Base-by-base conservation (phyloP, 192 early-diverging fungal species). In the Coemansia sp. region DNA sequence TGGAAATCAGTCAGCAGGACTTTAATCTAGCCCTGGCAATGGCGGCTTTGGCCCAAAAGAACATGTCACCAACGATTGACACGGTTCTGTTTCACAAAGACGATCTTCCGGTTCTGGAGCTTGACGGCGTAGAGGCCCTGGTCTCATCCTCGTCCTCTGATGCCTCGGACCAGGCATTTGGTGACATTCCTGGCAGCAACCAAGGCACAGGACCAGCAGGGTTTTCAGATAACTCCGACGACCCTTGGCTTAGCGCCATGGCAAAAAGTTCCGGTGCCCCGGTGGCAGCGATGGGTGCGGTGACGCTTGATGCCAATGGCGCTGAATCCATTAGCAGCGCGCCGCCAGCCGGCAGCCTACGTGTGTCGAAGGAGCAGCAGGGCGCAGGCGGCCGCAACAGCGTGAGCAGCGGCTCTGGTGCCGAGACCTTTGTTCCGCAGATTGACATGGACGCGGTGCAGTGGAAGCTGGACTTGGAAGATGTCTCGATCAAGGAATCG, bases 41-140 rank as follows among this genome's bases (percentile, higher is more conserved):
- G 55, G 70, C 85, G 5, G 91, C 87, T 8, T 74, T 90, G 65
- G 89, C 90, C 4, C 91, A 93, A 68, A 91, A 93, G 72, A 88
- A 93, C 78, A 89, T 93, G 87, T 82, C 87, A 38, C 73, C 89
- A n/a, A 85, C 91, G 6, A 77, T 91, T 40, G 86, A 88, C 31
- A 87, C 77, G 54, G 62, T 93, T n/a, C 74, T 84, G 52, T 77
- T 84, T 33, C 88, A 89, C 72, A 83, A 83, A 60, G 78, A 90
- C 62, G 86, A 89, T 62, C 75, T 89, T 45, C 91, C 87, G 2
- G 62, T 82, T 48, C 89, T 87, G 11, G 81, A 83, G 51, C 77
- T 90, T 16, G 74, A 85, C 14, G 86, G 85, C 12, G 33, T 92
- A 12, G 88, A 88, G 63, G 76, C 76, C 62, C 80, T 83, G 72